Base-by-base conservation (phyloP, 2,329 filamentous ascomycete genomes). In the Penicillium corylophilum region DNA sequence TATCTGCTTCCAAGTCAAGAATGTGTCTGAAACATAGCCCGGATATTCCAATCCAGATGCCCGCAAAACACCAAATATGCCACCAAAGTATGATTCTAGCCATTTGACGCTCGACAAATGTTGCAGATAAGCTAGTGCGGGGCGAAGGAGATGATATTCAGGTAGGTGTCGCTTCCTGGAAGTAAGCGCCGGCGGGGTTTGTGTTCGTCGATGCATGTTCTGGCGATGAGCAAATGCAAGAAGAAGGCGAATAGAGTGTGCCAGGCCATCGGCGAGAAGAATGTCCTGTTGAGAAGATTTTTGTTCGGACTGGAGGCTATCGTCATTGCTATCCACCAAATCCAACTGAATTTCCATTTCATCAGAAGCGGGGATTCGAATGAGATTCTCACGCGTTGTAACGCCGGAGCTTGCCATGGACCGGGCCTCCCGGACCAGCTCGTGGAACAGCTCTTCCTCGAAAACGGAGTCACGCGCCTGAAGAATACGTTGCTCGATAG, bases 371-470 rank as follows among this genome's bases (percentile, higher is more conserved):
- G 78, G 74, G 62, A 84, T 83, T 9, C 77, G 76, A 38, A 90
- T 77, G 3, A 78, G 73, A 23, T 82, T 75, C 13, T 80, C 83
- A 31, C 83, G 79, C 13, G 85, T 81, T 23, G 80, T 81, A 12
- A 96, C 86, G 9, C 86, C 83, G 54, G 89, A 85, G 10, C 85
- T 84, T 3, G 86, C 79, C 20, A 96, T 77, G 0, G 80, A 80
- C 15, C 91, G 86, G 0, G 88, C 85, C 72, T 99, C 94, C 16
- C 90, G 82, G 46, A 87, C 86, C 53, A 97, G 78, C 71, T 99
- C 94, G 61, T 95, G 86, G 81, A 91, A 96, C 1, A 99, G 75
- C 67, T 99, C 94, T 2, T 86, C 80, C 31, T 83, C 79, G 23
- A 78, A 76, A 5, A 83, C 72, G 2, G 80, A 78, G 38, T 78